phyloP scores from a whole-genome alignment of 164 flowering plant species.

The Pachysandra terminalis region DNA sequence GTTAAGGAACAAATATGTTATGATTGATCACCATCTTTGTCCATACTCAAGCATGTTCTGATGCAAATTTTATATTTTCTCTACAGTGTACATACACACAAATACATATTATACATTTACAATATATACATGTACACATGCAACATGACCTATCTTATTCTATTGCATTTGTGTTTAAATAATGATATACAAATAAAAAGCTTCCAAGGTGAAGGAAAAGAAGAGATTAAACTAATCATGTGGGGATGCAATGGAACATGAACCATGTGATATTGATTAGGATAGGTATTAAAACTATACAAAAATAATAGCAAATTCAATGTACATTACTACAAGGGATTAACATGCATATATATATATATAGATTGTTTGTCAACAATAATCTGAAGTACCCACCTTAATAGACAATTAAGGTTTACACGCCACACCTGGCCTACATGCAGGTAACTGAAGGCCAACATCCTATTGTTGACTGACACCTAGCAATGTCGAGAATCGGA shows the following conservation, averaged over 20 bases:
- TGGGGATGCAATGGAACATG: slow-evolving; percentile 39
- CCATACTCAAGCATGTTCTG: slow-evolving; percentile 14
- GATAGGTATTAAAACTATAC: slow-evolving; percentile 16
- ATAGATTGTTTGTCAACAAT: not conserved
- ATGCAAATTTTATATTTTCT: slow-evolving; percentile 4
- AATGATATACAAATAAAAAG: slow-evolving; percentile 4
- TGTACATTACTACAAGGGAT: slow-evolving; percentile 21
- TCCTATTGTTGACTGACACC: not conserved
- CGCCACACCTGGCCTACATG: not conserved
- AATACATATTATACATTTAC: not conserved
- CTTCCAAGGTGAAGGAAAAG: slow-evolving; percentile 11
- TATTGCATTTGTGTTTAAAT: not conserved
- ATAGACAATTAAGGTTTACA: not conserved
- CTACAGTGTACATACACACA: too few relatives aligned
- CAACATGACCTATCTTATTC: slow-evolving; percentile 23
- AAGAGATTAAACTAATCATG: slow-evolving; percentile 24
- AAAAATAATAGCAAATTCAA: slow-evolving; percentile 27
- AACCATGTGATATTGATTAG: slow-evolving; percentile 58
- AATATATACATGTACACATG: too few relatives aligned
- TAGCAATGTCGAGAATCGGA: too few relatives aligned
- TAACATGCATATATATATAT: slow-evolving; percentile 16
- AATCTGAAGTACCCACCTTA: not conserved
- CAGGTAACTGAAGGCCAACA: not conserved
- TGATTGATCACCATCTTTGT: slow-evolving; percentile 1
- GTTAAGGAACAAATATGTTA: not conserved